Percentiles rank a stretch among this genome's conserved stretches.
Evolutionary conservation across 345 rosid species (phyloP).

Genomic region (Excoecaria agallocha): DNA sequence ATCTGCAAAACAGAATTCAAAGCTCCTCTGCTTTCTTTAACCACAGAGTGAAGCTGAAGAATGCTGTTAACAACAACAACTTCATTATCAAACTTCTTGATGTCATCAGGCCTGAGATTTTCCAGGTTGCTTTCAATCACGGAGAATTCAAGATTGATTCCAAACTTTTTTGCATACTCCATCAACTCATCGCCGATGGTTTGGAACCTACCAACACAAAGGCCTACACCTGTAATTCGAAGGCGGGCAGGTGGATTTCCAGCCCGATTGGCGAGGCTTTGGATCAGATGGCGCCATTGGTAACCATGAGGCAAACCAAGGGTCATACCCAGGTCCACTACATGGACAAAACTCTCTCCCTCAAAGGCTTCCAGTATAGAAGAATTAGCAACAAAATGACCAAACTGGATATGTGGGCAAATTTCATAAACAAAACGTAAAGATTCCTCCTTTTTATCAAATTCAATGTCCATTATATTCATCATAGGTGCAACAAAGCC

Average conservation of each 20-base stretch:
- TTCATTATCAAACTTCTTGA: conserved; percentile 41
- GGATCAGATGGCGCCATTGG: conserved; percentile 54
- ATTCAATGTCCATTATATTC: conserved; percentile 39
- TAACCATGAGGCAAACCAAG: conserved; percentile 53
- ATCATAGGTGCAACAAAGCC: conserved; percentile 29
- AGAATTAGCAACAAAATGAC: conserved; percentile 56
- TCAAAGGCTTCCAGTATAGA: conserved; percentile 78
- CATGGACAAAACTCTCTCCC: conserved; percentile 68
- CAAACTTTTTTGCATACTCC: conserved; percentile 33
- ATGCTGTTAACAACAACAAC: conserved; percentile 53
- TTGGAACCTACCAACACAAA: conserved; percentile 30
- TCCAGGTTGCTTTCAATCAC: conserved; percentile 52
- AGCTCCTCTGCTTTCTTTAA: conserved; percentile 65
- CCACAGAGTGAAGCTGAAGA: conserved; percentile 63
- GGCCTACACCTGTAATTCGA: conserved; percentile 52
- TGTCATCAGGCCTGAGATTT: conserved; percentile 38
- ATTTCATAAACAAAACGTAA: conserved; percentile 51
- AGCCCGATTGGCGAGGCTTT: conserved; percentile 46
- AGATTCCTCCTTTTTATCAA: conserved; percentile 54
- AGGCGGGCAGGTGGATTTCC: conserved; percentile 40
- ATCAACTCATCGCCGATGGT: conserved; percentile 41
- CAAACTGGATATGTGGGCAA: conserved; percentile 57
- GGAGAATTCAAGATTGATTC: conserved; percentile 42
- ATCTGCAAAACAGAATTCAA: conserved; percentile 49
- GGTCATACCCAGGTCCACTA: conserved; percentile 67